These are phyloP conservation scores for Colletotrichum brevisporum DNA, from an alignment of 2,329 filamentous ascomycete genomes.

Conservation along the genomic window DNA sequence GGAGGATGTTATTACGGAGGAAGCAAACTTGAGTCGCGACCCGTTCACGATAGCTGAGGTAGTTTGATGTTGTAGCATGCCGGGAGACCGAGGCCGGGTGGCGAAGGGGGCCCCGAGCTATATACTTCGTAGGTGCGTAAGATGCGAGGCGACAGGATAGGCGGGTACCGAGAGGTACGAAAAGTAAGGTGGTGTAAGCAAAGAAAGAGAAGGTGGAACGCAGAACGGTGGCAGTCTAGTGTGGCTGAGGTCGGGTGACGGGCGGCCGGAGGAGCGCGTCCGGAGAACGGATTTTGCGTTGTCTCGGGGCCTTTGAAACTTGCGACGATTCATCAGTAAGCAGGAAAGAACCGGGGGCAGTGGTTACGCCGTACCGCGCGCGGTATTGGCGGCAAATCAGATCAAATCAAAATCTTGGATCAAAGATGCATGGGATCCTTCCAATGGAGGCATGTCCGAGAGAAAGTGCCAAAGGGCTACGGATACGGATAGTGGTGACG, in stretches of 20 bases:
- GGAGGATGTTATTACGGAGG: slow-evolving; percentile 38
- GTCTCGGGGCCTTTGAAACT: slow-evolving; percentile 33
- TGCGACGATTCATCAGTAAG: slow-evolving; percentile 37
- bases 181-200: neutral
- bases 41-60: slow-evolving; percentile 56
- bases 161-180: slow-evolving; percentile 24
- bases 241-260: slow-evolving; percentile 8
- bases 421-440: slow-evolving; percentile 12
- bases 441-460: neutral
- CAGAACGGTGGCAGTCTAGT: slow-evolving; percentile 29
- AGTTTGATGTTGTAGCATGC: slow-evolving; percentile 62
- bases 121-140: slow-evolving; percentile 42
- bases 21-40: slow-evolving; percentile 55
- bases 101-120: slow-evolving; percentile 29
- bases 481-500: slow-evolving; percentile 39
- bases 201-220: slow-evolving; percentile 5
- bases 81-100: slow-evolving; percentile 44
- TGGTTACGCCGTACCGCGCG: neutral
- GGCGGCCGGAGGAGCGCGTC: slow-evolving; percentile 19
- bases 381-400: neutral
- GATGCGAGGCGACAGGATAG: too few relatives aligned
- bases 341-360: slow-evolving; percentile 9
- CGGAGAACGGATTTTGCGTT: slow-evolving; percentile 28
- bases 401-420: neutral
- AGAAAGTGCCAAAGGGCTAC: neutral